Conservation (phyloP, 257 asterid genomes). For the Cinchona pubescens region DNA sequence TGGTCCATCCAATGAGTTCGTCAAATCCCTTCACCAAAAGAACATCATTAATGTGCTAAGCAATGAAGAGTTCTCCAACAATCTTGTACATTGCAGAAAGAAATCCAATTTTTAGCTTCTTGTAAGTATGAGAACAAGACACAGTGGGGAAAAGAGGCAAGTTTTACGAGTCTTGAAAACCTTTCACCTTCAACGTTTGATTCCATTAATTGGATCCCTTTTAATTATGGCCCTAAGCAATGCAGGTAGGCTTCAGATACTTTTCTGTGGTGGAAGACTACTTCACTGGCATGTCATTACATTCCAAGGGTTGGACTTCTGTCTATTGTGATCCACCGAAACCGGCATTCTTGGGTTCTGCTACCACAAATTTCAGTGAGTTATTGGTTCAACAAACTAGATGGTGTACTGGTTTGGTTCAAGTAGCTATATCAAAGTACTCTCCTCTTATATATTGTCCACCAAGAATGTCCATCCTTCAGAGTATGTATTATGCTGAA, state of each 20-base stretch:
- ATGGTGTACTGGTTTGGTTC: constrained; percentile 29
- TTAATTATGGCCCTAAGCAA: not conserved
- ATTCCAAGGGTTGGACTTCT: constrained; percentile 33
- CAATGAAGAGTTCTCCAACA: not conserved
- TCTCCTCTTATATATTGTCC: constrained; percentile 29
- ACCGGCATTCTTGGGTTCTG: constrained; percentile 34
- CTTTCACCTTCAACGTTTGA: not conserved
- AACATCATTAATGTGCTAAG: constrained; percentile 1
- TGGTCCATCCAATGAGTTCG: constrained; percentile 57
- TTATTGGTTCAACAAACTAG: constrained; percentile 26
- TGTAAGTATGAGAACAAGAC: constrained; percentile 45
- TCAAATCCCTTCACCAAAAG: constrained; percentile 31
- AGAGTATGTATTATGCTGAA: constrained; percentile 21
- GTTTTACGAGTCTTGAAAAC: constrained; percentile 4
- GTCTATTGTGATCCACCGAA: constrained; percentile 24
- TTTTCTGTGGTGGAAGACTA: constrained; percentile 34
- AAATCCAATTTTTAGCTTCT: constrained; percentile 42
- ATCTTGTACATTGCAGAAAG: constrained; percentile 27
- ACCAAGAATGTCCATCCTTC: constrained; percentile 17
- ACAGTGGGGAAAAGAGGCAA: constrained; percentile 61
- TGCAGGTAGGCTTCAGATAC: constrained; percentile 38
- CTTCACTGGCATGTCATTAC: constrained; percentile 31
- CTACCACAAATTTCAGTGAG: constrained; percentile 28
- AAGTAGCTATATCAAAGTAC: constrained; percentile 22
- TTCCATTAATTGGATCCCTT: not conserved